Conservation (phyloP, 2,329 filamentous ascomycete genomes). For the Sporothrix protearum region DNA sequence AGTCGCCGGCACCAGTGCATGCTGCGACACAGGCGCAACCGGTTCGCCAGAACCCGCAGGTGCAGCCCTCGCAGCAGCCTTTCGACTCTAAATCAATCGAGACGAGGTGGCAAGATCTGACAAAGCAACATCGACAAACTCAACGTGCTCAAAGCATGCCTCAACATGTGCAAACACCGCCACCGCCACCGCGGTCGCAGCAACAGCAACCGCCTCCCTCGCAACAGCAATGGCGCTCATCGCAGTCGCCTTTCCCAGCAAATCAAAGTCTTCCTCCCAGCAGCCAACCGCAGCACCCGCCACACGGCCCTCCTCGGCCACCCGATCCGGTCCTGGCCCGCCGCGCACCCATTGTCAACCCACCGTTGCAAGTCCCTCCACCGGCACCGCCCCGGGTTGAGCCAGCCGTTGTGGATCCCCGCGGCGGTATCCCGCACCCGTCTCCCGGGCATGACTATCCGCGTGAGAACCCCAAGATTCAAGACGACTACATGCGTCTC, state of each 20-base stretch:
- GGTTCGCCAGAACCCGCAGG: background rate
- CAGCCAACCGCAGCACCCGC: background rate
- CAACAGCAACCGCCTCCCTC: background rate
- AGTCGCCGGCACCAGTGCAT: background rate
- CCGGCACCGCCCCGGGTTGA: background rate
- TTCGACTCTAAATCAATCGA: background rate
- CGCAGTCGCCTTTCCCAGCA: background rate
- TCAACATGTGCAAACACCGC: background rate
- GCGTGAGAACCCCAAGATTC: constrained; percentile 36
- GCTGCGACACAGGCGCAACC: background rate
- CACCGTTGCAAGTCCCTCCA: constrained; percentile 26
- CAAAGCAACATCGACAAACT: background rate
- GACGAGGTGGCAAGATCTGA: background rate
- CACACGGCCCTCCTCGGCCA: constrained; percentile 7
- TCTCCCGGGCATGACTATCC: constrained; percentile 37
- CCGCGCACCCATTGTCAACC: constrained; percentile 33
- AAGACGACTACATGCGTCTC: constrained; percentile 41
- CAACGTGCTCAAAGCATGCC: background rate
- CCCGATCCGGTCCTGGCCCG: constrained; percentile 22
- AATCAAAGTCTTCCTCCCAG: background rate
- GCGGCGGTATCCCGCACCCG: constrained; percentile 32
- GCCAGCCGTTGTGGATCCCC: background rate
- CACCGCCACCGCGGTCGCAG: background rate
- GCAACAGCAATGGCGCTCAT: background rate
- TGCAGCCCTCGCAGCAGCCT: background rate